Percentiles rank a stretch among this genome's conserved stretches.
Evolutionary conservation across 495 filamentous ascomycete genomes (phyloP).

Genomic region (Lasiosphaeria hispida): DNA sequence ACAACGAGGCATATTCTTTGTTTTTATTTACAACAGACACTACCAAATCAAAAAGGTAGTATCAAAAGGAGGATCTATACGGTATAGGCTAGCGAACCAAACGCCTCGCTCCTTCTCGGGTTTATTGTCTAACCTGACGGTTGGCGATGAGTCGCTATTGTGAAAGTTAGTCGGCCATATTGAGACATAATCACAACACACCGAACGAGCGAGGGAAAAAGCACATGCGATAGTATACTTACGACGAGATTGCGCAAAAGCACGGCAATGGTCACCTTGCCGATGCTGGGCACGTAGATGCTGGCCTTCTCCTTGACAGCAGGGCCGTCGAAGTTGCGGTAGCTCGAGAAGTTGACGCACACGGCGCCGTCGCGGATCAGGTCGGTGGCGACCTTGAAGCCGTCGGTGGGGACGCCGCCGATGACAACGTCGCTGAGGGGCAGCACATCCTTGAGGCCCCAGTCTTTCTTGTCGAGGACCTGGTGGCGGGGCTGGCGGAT

Average conservation of each 20-base stretch:
- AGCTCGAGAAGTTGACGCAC: conserved; percentile 96
- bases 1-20: no score
- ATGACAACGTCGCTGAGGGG: conserved; percentile 92
- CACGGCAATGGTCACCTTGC: conserved; percentile 95
- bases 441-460: conserved; percentile 72
- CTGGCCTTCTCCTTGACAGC: conserved; percentile 89
- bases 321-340: conserved; percentile 82
- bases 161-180: neutral
- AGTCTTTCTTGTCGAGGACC: conserved; percentile 72
- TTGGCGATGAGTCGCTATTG: conserved; percentile 44
- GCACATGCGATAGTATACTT: conserved; percentile 32
- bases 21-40: no score
- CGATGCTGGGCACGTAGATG: conserved; percentile 95
- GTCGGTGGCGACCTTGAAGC: conserved; percentile 82
- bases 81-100: no score
- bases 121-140: conserved; percentile 13
- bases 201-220: no score
- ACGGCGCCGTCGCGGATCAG: conserved; percentile 83
- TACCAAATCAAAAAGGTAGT: no score
- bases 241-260: conserved; percentile 86
- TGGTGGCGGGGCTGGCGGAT: conserved; percentile 79
- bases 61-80: no score
- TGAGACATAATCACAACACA: neutral
- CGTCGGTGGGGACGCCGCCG: conserved; percentile 81
- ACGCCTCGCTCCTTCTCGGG: neutral